Percentiles rank a stretch among this genome's conserved stretches.
Conservation (phyloP, 495 filamentous ascomycete genomes). For the Stereocaulon alpinum region DNA sequence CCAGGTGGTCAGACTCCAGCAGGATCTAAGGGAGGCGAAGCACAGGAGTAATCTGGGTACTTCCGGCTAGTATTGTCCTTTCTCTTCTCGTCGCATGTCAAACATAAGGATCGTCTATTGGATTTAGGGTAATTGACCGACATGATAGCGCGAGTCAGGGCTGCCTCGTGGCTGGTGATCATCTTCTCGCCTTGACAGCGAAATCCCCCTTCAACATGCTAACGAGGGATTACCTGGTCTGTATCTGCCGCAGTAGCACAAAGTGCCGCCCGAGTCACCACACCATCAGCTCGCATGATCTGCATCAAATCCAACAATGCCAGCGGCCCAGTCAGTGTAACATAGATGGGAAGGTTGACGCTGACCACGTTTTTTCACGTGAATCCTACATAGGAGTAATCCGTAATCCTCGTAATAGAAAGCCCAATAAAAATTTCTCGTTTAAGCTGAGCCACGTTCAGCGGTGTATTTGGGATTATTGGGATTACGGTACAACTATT, state of each 20-base stretch:
- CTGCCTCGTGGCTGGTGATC: conserved; percentile 10
- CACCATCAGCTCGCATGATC: not conserved
- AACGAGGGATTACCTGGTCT: not conserved
- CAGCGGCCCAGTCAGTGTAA: not conserved
- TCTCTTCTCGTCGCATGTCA: not conserved
- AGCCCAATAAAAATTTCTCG: not conserved
- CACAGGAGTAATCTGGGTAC: not conserved
- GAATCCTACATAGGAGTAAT: not conserved
- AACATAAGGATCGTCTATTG: not conserved
- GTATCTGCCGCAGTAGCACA: not conserved
- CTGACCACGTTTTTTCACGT: not conserved
- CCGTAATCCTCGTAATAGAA: not conserved
- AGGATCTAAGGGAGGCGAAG: not conserved
- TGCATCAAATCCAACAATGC: not conserved
- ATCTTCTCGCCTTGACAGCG: not conserved
- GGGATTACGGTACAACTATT: too few relatives aligned
- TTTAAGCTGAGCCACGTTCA: not conserved
- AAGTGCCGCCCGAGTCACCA: not conserved
- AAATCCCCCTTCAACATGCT: not conserved
- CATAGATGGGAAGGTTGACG: not conserved
- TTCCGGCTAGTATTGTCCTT: not conserved
- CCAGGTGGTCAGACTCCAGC: not conserved
- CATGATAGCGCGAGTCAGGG: conserved; percentile 3
- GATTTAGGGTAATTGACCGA: not conserved
- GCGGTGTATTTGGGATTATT: not conserved